Base-by-base conservation (phyloP, 139 green algal genomes). In the Astrephomene gubernaculifera region DNA sequence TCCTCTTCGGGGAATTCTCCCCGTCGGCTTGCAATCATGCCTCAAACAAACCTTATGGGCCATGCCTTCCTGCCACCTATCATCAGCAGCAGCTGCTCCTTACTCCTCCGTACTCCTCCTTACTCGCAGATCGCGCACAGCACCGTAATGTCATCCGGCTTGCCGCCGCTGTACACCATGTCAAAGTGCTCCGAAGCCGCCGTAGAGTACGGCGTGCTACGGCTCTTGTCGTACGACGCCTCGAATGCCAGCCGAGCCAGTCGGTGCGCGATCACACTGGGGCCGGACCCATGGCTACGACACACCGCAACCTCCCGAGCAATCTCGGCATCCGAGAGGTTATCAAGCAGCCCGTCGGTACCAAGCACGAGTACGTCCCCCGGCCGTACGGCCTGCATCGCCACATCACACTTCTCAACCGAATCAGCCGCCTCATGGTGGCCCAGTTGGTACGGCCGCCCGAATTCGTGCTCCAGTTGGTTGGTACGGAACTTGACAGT, bases 391-490 rank as follows among this genome's bases (percentile, higher is more conserved):
- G 91, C 88, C 68, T 96, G 73, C 6, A 89, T 93, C 25, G 90
- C 91, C 4, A 98, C 88, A 90, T 98, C 96, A 29, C 95, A 95
- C 60, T 97, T 95, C 31, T 95, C 88, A 6, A 93, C 87, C 14
- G 79, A 63, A 25, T 86, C 65, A 8, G 79, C 79, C 5, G 81
- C 52, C 24, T 85, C 83, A 69, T 94, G 91, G 83, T 95, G 93
- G 24, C 96, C 96, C 14, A 98, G 87, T 88, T 98, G 96, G 89
- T 96, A 98, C 19, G 96, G 96, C 81, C 90, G 89, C 27, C 96
- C 96, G 82, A 99, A 99, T 38, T 95, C 88, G 82, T 99, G 96
- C 90, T 99, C 96, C 86, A 98, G 95, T 89, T 98, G 96, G 24
- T 95, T 93, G 7, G 87, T 94, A 3, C 90, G 91, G 82, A 95